Percentiles rank a stretch among this genome's conserved stretches.
Conservation (phyloP, 2,329 filamentous ascomycete species). For the Cylindrodendrum hubeiense region DNA sequence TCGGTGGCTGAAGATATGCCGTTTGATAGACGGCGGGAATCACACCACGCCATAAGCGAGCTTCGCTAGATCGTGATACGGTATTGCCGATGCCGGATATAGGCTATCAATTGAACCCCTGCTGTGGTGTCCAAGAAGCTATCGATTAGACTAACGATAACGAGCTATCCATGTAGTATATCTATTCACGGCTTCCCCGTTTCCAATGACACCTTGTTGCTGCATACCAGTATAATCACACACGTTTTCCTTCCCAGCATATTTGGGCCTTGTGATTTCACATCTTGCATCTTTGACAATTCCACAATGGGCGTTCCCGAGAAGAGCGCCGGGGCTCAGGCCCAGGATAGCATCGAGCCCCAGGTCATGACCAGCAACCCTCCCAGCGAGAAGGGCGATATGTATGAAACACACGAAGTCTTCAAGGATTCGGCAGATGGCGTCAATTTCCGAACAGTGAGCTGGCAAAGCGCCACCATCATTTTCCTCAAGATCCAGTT, state of each 20-base stretch:
- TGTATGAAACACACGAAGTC: slow-evolving; percentile 39
- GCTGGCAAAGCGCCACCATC: slow-evolving; percentile 55
- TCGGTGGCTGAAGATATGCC: background rate
- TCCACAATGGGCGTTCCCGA: slow-evolving; percentile 17
- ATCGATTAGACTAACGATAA: slow-evolving; percentile 11
- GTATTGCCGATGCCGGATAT: slow-evolving; percentile 15
- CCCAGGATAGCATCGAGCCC: slow-evolving; percentile 16
- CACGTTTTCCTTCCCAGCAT: background rate
- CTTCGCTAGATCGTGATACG: background rate
- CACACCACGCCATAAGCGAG: background rate
- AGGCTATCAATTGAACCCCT: slow-evolving; percentile 12
- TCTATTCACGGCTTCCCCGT: slow-evolving; percentile 9
- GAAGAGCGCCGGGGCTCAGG: background rate
- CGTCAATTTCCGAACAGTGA: slow-evolving; percentile 47
- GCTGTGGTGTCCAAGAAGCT: background rate
- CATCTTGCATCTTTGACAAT: background rate
- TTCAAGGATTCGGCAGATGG: slow-evolving; percentile 42
- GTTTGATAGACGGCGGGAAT: background rate
- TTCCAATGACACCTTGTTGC: slow-evolving; percentile 1
- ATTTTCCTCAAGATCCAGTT: slow-evolving; percentile 54
- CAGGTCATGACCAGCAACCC: slow-evolving; percentile 17
- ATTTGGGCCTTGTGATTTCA: background rate
- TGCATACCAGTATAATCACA: background rate
- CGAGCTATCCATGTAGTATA: slow-evolving; percentile 7
- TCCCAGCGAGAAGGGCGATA: slow-evolving; percentile 16